Conservation (phyloP, 129 eudicot genomes). For the Artemisia argyi region DNA sequence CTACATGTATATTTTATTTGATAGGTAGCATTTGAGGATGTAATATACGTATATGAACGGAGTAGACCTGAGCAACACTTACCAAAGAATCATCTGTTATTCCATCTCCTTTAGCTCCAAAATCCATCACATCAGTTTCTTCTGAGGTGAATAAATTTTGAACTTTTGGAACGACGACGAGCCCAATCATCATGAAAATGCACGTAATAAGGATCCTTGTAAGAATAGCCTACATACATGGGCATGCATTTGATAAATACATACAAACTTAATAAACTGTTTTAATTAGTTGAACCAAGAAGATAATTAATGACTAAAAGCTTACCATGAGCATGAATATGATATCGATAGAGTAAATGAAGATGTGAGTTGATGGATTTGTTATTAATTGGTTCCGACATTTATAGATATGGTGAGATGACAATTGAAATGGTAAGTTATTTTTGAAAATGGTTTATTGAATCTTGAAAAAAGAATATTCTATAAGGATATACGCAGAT, state of each 20-base stretch:
- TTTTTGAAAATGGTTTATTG: too few relatives aligned
- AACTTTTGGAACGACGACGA: not conserved
- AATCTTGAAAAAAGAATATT: too few relatives aligned
- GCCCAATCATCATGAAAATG: not conserved
- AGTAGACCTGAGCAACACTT: too few relatives aligned
- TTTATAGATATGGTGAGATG: slow-evolving; percentile 11
- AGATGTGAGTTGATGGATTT: not conserved
- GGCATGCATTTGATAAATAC: not conserved
- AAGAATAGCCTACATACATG: not conserved
- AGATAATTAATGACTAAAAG: not conserved
- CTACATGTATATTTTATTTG: not conserved
- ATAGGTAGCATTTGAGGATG: not conserved
- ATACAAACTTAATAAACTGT: not conserved
- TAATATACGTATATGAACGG: too few relatives aligned
- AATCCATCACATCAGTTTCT: slow-evolving; percentile 19
- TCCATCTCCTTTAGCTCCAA: slow-evolving; percentile 44
- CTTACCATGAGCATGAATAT: slow-evolving; percentile 15
- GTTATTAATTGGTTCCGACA: slow-evolving; percentile 4
- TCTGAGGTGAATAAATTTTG: not conserved
- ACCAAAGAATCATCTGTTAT: slow-evolving; percentile 18
- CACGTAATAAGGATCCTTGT: slow-evolving; percentile 2
- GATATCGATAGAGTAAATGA: not conserved
- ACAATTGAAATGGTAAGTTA: not conserved
- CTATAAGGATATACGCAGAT: too few relatives aligned
- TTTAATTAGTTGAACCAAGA: not conserved